phyloP scores from a whole-genome alignment of 2,329 filamentous ascomycete genomes.

The Colletotrichum sp. region DNA sequence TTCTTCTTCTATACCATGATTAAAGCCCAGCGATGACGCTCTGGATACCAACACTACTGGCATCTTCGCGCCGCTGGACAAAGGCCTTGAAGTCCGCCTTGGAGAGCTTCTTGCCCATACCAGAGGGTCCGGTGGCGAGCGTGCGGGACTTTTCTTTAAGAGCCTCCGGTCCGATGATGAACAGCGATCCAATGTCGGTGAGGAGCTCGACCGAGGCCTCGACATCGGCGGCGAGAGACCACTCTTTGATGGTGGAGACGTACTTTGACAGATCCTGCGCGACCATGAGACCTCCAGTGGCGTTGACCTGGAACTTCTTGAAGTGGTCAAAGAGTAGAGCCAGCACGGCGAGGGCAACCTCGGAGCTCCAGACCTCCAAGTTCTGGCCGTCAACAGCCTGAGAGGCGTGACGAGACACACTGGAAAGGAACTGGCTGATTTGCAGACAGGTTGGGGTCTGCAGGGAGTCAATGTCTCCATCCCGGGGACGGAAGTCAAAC shows the following conservation, averaged over 20 bases:
- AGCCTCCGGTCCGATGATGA: conserved; percentile 88
- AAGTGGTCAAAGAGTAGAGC: conserved; percentile 87
- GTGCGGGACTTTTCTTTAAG: conserved; percentile 72
- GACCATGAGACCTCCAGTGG: conserved; percentile 92
- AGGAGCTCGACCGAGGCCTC: conserved; percentile 80
- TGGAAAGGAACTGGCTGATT: conserved; percentile 80
- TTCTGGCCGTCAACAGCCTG: conserved; percentile 84
- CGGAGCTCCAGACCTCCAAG: conserved; percentile 79
- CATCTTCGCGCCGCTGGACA: conserved; percentile 85
- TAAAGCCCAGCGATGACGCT: conserved; percentile 73
- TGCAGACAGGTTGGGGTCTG: conserved; percentile 86
- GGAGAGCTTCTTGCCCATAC: conserved; percentile 57
- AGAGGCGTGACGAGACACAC: conserved; percentile 65
- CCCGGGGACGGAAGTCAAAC: conserved; percentile 86
- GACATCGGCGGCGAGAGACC: conserved; percentile 75
- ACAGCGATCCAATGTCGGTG: conserved; percentile 92
- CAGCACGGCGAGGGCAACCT: conserved; percentile 82
- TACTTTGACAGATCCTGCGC: conserved; percentile 97
- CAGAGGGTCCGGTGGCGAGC: conserved; percentile 47
- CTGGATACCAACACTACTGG: conserved; percentile 80
- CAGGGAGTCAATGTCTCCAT: conserved; percentile 78
- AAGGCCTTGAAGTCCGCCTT: conserved; percentile 82
- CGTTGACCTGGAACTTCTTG: conserved; percentile 91
- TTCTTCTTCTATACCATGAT: background rate
- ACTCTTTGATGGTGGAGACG: conserved; percentile 81